Percentiles rank a stretch among this genome's conserved stretches.
Evolutionary conservation across 2,329 filamentous ascomycete genomes (phyloP).

Genomic region (Lasiodiplodia theobromae): DNA sequence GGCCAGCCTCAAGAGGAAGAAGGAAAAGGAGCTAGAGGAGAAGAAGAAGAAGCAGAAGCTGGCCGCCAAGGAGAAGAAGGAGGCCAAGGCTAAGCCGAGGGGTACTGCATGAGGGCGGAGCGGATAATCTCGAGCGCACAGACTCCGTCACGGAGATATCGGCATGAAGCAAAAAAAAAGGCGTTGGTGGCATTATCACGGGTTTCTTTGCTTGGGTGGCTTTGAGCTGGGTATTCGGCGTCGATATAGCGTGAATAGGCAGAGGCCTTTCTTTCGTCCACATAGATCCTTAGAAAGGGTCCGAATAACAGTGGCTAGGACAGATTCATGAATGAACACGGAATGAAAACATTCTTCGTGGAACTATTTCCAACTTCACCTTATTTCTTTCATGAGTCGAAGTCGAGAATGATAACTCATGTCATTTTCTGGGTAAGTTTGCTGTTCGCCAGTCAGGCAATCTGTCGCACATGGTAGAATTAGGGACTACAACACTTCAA

Average conservation of each 20-base stretch:
- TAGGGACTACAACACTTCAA: too few relatives aligned
- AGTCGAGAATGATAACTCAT: too few relatives aligned
- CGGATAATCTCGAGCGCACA: background rate
- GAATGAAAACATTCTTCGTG: background rate
- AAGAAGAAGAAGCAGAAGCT: conserved; percentile 96
- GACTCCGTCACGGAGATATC: background rate
- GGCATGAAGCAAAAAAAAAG: conserved; percentile 5
- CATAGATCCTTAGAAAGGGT: background rate
- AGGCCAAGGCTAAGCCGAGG: conserved; percentile 84
- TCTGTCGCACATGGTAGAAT: too few relatives aligned
- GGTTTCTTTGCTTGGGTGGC: conserved; percentile 5
- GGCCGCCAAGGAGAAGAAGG: conserved; percentile 94
- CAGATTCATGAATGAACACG: background rate
- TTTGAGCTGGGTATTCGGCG: conserved; percentile 9
- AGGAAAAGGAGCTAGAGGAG: conserved; percentile 88
- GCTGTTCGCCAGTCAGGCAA: too few relatives aligned
- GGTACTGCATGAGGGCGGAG: conserved; percentile 57
- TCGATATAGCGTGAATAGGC: background rate
- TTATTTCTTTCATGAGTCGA: too few relatives aligned
- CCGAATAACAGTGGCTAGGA: background rate
- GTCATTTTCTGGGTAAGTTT: too few relatives aligned
- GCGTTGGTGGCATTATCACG: conserved; percentile 8
- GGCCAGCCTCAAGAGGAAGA: conserved; percentile 85
- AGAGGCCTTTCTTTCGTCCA: background rate
- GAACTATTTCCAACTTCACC: too few relatives aligned